phyloP scores from a whole-genome alignment of 164 flowering plant genomes.

The Berberis vulgaris region DNA sequence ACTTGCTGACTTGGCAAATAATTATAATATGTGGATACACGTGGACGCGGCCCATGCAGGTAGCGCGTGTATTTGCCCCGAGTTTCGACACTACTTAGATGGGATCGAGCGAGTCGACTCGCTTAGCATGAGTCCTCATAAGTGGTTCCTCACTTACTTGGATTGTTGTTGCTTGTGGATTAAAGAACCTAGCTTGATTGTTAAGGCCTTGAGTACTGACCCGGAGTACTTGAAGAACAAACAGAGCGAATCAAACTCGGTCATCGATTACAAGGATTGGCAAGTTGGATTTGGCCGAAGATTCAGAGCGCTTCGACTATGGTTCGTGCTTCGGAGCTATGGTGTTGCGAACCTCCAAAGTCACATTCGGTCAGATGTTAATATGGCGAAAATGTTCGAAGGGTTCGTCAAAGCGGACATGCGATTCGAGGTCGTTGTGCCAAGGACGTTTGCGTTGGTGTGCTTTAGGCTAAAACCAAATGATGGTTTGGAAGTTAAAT shows the following conservation, averaged over 20 bases:
- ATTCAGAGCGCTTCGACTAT: conserved; percentile 43
- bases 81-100: conserved; percentile 30
- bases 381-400: conserved; percentile 40
- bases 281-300: conserved; percentile 45
- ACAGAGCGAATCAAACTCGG: conserved; percentile 31
- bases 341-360: conserved; percentile 38
- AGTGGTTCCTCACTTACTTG: conserved; percentile 47
- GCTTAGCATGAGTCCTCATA: conserved; percentile 47
- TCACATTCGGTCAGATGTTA: conserved; percentile 39
- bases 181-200: conserved; percentile 19
- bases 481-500: neutral
- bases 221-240: conserved; percentile 51
- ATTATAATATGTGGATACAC: conserved; percentile 43
- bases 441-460: conserved; percentile 37
- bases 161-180: conserved; percentile 67
- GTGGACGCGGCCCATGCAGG: conserved; percentile 65
- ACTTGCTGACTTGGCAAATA: conserved; percentile 34
- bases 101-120: conserved; percentile 35
- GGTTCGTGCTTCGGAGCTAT: conserved; percentile 48
- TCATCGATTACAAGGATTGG: conserved; percentile 68
- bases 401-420: conserved; percentile 26
- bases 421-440: conserved; percentile 48
- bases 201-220: conserved; percentile 28
- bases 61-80: conserved; percentile 60
- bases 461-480: conserved; percentile 39